Conservation (phyloP, 257 asterid species). For the Plectranthus barbatus region DNA sequence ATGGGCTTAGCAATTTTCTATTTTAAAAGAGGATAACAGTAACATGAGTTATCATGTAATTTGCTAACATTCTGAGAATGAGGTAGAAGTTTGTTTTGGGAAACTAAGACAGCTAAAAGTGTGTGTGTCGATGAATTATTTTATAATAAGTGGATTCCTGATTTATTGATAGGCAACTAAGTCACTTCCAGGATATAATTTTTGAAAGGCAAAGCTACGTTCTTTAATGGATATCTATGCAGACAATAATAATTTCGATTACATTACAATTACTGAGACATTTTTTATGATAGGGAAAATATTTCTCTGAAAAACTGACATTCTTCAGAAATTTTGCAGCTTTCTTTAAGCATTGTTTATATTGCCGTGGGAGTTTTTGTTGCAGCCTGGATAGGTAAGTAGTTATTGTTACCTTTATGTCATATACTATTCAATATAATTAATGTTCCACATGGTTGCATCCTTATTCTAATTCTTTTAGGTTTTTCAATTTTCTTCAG, state of each 20-base stretch:
- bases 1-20: not conserved
- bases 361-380: conserved; percentile 91
- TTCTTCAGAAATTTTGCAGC: conserved; percentile 54
- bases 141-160: not conserved
- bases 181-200: not conserved
- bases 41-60: not conserved
- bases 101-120: not conserved
- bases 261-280: not conserved
- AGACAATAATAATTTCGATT: not conserved
- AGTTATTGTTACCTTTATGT: conserved; percentile 2
- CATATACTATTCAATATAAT: conserved; percentile 2
- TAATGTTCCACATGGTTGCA: conserved; percentile 6
- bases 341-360: conserved; percentile 64
- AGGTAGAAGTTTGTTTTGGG: not conserved
- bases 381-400: conserved; percentile 97
- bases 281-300: not conserved
- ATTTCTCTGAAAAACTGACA: conserved; percentile 20
- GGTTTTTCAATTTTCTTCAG: conserved; percentile 29
- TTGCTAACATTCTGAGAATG: not conserved
- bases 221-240: not conserved
- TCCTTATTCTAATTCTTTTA: conserved; percentile 9
- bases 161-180: not conserved
- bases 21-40: not conserved
- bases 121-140: not conserved
- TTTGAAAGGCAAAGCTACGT: not conserved